Conservation (phyloP, 192 early-diverging fungal species). For the Allomyces javanicus region DNA sequence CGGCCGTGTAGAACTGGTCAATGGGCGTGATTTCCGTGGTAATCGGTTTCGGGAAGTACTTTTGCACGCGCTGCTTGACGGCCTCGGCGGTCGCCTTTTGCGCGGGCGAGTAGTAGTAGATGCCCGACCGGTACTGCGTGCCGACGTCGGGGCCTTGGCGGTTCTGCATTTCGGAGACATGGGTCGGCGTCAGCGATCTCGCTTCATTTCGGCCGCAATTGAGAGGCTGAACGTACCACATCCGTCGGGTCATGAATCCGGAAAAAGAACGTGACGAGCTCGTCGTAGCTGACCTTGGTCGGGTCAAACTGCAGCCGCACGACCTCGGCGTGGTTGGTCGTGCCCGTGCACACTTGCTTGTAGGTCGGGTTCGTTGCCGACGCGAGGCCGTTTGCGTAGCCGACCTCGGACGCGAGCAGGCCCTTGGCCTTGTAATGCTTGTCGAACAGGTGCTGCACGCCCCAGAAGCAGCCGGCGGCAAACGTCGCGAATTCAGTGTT, state of each 20-base stretch:
- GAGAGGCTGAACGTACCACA: not conserved
- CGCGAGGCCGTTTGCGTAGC: conserved; percentile 37
- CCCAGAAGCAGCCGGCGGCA: conserved; percentile 92
- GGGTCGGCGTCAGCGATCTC: too few species aligned
- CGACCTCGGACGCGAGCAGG: conserved; percentile 33
- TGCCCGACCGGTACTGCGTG: conserved; percentile 70
- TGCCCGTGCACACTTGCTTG: conserved; percentile 40
- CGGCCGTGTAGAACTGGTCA: conserved; percentile 57
- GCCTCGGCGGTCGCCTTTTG: conserved; percentile 54
- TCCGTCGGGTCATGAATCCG: conserved; percentile 61
- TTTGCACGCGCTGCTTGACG: conserved; percentile 47
- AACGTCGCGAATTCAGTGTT: conserved; percentile 39
- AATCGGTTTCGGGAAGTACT: conserved; percentile 28
- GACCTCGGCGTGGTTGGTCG: conserved; percentile 66
- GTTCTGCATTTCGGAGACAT: not conserved
- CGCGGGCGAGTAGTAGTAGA: conserved; percentile 59
- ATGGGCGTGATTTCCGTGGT: conserved; percentile 52
- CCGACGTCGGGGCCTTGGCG: conserved; percentile 52
- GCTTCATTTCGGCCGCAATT: not conserved
- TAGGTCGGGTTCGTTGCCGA: conserved; percentile 11
- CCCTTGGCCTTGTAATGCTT: conserved; percentile 15
- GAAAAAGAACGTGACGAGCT: conserved; percentile 57
- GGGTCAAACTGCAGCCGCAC: conserved; percentile 60
- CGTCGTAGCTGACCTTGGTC: conserved; percentile 43
- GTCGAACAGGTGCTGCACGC: conserved; percentile 23